Evolutionary conservation across 805 yeast genomes (phyloP).

Genomic region (Suhomyces emberorum): DNA sequence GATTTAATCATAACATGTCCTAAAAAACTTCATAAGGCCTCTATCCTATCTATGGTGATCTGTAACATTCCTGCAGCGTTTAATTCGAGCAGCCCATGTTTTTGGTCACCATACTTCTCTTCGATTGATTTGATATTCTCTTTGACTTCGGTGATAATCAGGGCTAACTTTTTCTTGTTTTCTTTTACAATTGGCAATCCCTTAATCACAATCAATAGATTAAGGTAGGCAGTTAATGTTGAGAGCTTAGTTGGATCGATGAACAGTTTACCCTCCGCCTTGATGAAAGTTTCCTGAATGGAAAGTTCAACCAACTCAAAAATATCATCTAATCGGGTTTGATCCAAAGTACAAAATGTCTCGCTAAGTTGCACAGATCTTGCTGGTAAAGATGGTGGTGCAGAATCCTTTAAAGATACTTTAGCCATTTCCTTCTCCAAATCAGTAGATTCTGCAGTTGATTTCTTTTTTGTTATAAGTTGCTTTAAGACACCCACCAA

Average conservation of each 20-base stretch:
- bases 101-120: constrained; percentile 14
- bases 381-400: constrained; percentile 14
- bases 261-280: constrained; percentile 10
- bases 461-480: constrained; percentile 42
- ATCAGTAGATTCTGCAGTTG: neutral
- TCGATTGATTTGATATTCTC: constrained; percentile 16
- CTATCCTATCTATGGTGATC: constrained; percentile 34
- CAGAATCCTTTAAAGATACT: constrained; percentile 5
- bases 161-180: constrained; percentile 13
- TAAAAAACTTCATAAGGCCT: no score
- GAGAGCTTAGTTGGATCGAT: constrained; percentile 32
- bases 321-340: constrained; percentile 41
- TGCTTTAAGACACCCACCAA: constrained; percentile 69
- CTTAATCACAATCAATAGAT: constrained; percentile 43
- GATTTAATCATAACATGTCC: no score
- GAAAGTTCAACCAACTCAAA: constrained; percentile 39
- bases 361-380: constrained; percentile 19
- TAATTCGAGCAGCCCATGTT: constrained; percentile 15
- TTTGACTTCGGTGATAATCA: constrained; percentile 14
- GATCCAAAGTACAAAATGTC: constrained; percentile 42
- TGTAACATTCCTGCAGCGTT: constrained; percentile 34
- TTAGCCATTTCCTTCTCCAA: neutral
- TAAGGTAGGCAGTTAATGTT: constrained; percentile 53
- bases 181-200: constrained; percentile 15
- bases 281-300: constrained; percentile 33